These are phyloP conservation scores for Mollisia scopiformis DNA, from an alignment of 2,329 filamentous ascomycete species.

Conservation along the genomic window DNA sequence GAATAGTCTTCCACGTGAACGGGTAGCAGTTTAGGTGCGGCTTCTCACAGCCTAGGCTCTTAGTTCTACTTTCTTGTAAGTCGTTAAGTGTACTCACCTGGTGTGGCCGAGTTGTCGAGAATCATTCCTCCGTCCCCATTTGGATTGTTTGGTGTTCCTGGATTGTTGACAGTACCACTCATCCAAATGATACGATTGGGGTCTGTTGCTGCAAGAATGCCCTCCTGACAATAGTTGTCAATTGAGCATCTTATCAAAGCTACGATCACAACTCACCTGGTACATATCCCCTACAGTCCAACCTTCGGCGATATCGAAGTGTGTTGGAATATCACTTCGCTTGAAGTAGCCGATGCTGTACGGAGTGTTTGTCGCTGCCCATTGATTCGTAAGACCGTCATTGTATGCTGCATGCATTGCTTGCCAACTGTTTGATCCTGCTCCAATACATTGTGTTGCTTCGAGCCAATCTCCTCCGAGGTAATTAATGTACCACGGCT, in stretches of 20 bases:
- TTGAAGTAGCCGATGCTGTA: conserved; percentile 55
- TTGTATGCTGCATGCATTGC: conserved; percentile 56
- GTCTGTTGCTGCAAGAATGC: conserved; percentile 47
- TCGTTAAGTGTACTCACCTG: too few species aligned
- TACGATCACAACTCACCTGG: conserved; percentile 35
- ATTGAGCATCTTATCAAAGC: too few species aligned
- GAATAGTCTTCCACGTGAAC: conserved; percentile 49
- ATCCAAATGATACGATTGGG: conserved; percentile 48
- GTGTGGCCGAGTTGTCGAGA: conserved; percentile 48
- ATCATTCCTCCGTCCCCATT: conserved; percentile 43
- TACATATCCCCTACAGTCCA: conserved; percentile 61
- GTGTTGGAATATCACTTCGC: conserved; percentile 52
- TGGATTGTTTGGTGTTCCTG: conserved; percentile 43
- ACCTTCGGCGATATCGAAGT: conserved; percentile 56
- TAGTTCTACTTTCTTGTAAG: too few species aligned
- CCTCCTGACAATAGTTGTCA: too few species aligned
- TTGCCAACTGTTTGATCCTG: conserved; percentile 53
- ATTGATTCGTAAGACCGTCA: conserved; percentile 52
- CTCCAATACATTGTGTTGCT: conserved; percentile 56
- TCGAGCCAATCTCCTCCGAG: conserved; percentile 50
- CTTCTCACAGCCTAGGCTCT: conserved; percentile 45
- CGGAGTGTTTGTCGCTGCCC: conserved; percentile 55
- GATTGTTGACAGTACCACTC: conserved; percentile 47
- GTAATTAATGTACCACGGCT: conserved; percentile 59
- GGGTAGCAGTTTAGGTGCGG: conserved; percentile 47